Percentiles rank a stretch among this genome's conserved stretches.
Conservation (phyloP, 331 rosid genomes). For the Ulmus americana region DNA sequence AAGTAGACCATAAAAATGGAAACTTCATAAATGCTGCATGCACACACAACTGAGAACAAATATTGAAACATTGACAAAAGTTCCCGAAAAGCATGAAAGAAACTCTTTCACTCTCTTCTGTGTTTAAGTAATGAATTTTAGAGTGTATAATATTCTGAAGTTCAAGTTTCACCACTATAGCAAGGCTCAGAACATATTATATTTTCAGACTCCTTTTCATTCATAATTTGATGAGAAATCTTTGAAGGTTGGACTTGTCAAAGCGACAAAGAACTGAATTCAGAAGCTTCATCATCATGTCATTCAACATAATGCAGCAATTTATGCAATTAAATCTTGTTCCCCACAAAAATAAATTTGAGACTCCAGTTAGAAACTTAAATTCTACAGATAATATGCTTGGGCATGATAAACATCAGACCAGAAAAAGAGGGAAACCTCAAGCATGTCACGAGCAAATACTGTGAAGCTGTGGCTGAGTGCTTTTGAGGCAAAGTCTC, state of each 20-base stretch:
- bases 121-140: neutral
- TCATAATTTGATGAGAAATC: neutral
- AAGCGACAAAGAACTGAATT: neutral
- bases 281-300: neutral
- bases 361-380: neutral
- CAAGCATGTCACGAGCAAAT: slow-evolving; percentile 76
- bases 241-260: neutral
- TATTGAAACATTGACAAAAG: neutral
- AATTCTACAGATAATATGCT: neutral
- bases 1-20: neutral
- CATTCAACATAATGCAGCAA: neutral
- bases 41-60: neutral
- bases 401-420: slow-evolving; percentile 7
- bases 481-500: slow-evolving; percentile 80
- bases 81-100: neutral
- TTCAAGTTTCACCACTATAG: too few relatives aligned
- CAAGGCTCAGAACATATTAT: too few relatives aligned
- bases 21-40: neutral
- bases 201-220: neutral
- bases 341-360: neutral
- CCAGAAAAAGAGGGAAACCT: slow-evolving; percentile 43
- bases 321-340: neutral
- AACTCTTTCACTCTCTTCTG: neutral
- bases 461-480: slow-evolving; percentile 86
- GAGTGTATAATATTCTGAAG: too few relatives aligned